Evolutionary conservation across 176 grass and related monocot species (phyloP), one percentile per base, ranked within the genome.

Genomic region (Phoenix roebelenii): DNA sequence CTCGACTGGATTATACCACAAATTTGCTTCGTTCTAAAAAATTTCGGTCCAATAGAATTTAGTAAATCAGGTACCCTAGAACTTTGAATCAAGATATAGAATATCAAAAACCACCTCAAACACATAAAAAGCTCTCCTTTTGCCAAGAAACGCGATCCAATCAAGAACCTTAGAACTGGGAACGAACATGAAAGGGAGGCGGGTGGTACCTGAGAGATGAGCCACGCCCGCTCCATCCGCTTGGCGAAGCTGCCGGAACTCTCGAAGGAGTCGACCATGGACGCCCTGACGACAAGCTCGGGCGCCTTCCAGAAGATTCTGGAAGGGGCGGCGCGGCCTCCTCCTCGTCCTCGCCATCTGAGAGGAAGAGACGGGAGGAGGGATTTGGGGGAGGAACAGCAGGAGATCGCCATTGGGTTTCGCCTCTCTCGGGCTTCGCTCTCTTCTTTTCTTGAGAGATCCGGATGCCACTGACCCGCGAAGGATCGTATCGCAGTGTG

Each of bases 181-280:
- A 26, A 4, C 3, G 16, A 29, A 20, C 14, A 1, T 0, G 9
- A 44, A 44, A 44, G 10, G 2, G 35, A 9, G 35, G 35, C 4
- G 3, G 35, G 2, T 12, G 15, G 50, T 26, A 91, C 93, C 84
- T 98, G 70, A 73, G 93, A 88, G 76, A 98, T 98, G 73, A 92
- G 81, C 93, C 93, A 92, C 16, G 70, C 84, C 50, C 69, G 84
- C 29, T 91, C 87, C 14, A 91, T 88, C 26, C 81, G 84, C 81
- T 78, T 91, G 66, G 84, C 70, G 70, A 88, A 97, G 54, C 75
- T 24, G 18, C 74, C 78, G 15, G 83, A 82, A 76, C 72, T 83
- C 66, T 80, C 93, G 0, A 73, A 83, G 3, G 84, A 91, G 69
- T 88, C 73, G 30, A 97, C 71, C 60, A 63, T 26, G 48, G 84